Conservation (phyloP, 2,329 filamentous ascomycete genomes). For the Ophiocordyceps camponoti-leonardi region DNA sequence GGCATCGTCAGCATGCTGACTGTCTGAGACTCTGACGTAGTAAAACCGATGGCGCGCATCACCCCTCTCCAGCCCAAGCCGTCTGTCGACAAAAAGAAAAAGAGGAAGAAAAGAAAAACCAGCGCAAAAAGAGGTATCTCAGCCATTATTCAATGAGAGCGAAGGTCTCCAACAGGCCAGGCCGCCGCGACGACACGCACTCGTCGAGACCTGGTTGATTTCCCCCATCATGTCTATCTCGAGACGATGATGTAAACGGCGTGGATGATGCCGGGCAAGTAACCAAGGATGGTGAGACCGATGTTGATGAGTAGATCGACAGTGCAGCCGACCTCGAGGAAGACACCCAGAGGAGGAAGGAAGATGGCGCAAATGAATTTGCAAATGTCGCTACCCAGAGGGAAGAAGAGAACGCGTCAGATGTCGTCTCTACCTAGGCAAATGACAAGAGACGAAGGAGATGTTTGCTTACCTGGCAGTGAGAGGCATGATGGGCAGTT, state of each 20-base stretch:
- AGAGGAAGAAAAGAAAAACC: not conserved
- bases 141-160: not conserved
- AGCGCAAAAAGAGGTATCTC: not conserved
- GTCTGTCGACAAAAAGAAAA: not conserved
- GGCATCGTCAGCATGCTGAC: not conserved
- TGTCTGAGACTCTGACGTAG: not conserved
- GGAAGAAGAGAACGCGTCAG: not conserved
- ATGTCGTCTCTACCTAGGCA: not conserved
- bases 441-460: not conserved
- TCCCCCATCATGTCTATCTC: constrained; percentile 1
- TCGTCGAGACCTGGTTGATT: not conserved
- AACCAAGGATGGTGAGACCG: constrained; percentile 59
- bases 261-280: constrained; percentile 76
- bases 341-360: constrained; percentile 79
- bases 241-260: constrained; percentile 67
- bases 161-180: not conserved
- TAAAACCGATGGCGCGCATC: not conserved
- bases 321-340: constrained; percentile 83
- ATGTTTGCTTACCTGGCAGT: constrained; percentile 32
- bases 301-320: constrained; percentile 87
- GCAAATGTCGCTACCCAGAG: constrained; percentile 31
- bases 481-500: constrained; percentile 34
- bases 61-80: not conserved
- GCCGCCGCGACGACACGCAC: not conserved
- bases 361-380: constrained; percentile 73